Percentiles rank a stretch among this genome's conserved stretches.
Evolutionary conservation across 2,329 filamentous ascomycete genomes (phyloP).

Genomic region (Paramyrothecium sp.): DNA sequence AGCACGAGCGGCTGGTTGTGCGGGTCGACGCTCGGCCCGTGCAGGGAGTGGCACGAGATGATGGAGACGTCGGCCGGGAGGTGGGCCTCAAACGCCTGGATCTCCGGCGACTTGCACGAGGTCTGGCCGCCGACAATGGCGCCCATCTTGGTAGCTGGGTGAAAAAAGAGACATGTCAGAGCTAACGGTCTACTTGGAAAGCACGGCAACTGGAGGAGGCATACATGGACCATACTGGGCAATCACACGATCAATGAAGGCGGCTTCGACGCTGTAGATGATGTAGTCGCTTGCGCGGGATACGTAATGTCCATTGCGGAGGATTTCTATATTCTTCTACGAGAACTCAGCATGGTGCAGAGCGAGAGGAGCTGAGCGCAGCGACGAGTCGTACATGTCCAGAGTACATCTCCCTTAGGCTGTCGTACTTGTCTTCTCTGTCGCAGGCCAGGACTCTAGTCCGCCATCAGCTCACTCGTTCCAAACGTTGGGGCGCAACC

Average conservation of each 20-base stretch:
- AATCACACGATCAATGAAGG: constrained; percentile 83
- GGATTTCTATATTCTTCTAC: constrained; percentile 78
- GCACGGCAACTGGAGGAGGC: background rate
- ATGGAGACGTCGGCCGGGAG: constrained; percentile 89
- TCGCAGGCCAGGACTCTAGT: constrained; percentile 92
- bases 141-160: constrained; percentile 82
- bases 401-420: constrained; percentile 76
- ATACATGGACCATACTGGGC: constrained; percentile 88
- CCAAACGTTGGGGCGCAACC: no score
- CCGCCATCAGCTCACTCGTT: constrained; percentile 18
- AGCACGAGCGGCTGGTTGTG: constrained; percentile 88
- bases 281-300: constrained; percentile 97
- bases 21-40: constrained; percentile 87
- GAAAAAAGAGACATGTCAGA: constrained; percentile 1
- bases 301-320: constrained; percentile 92
- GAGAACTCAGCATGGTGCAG: constrained; percentile 45
- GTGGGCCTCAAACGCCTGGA: constrained; percentile 86
- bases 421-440: constrained; percentile 82
- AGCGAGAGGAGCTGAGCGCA: constrained; percentile 20
- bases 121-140: constrained; percentile 97
- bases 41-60: constrained; percentile 92
- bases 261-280: constrained; percentile 97
- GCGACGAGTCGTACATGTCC: constrained; percentile 68
- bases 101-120: constrained; percentile 96
- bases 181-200: background rate